Evolutionary conservation across 768 basidiomycete species (phyloP).

Genomic region (Hirschioporus abietinus): DNA sequence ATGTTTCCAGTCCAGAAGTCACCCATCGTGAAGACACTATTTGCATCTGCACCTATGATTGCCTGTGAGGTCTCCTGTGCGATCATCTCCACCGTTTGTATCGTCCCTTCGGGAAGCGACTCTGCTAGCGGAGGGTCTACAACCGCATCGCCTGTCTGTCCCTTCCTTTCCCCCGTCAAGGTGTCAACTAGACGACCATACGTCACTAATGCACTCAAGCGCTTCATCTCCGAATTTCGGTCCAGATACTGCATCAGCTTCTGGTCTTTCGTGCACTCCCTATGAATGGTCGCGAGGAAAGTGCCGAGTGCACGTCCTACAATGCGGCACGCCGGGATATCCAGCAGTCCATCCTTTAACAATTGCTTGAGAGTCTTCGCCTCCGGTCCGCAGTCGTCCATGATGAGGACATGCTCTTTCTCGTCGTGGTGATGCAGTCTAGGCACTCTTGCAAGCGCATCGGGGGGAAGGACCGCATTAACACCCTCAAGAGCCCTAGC

Average conservation of each 20-base stretch:
- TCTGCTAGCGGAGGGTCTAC: slow-evolving; percentile 32
- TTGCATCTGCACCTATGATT: slow-evolving; percentile 23
- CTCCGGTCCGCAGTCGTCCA: slow-evolving; percentile 52
- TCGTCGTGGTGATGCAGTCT: slow-evolving; percentile 45
- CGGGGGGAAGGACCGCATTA: slow-evolving; percentile 28
- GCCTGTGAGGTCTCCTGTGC: slow-evolving; percentile 23
- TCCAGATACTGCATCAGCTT: slow-evolving; percentile 33
- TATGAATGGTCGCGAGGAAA: slow-evolving; percentile 51
- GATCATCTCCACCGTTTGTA: slow-evolving; percentile 29
- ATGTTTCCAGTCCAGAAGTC: slow-evolving; percentile 76
- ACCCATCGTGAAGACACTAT: slow-evolving; percentile 43
- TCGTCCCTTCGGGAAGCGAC: slow-evolving; percentile 28
- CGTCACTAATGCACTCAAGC: slow-evolving; percentile 32
- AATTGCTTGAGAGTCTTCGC: slow-evolving; percentile 35
- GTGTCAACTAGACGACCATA: slow-evolving; percentile 39
- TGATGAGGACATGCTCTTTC: slow-evolving; percentile 46
- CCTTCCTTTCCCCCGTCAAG: slow-evolving; percentile 20
- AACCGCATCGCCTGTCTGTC: slow-evolving; percentile 29
- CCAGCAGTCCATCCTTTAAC: slow-evolving; percentile 27
- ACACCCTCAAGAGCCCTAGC: slow-evolving; percentile 47
- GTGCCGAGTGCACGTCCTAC: slow-evolving; percentile 50
- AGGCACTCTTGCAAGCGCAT: slow-evolving; percentile 43
- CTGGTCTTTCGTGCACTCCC: slow-evolving; percentile 30
- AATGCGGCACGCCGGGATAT: slow-evolving; percentile 27
- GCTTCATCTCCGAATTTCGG: slow-evolving; percentile 35